phyloP scores from a whole-genome alignment of 2,329 filamentous ascomycete species.

The Fusarium lyarnte region DNA sequence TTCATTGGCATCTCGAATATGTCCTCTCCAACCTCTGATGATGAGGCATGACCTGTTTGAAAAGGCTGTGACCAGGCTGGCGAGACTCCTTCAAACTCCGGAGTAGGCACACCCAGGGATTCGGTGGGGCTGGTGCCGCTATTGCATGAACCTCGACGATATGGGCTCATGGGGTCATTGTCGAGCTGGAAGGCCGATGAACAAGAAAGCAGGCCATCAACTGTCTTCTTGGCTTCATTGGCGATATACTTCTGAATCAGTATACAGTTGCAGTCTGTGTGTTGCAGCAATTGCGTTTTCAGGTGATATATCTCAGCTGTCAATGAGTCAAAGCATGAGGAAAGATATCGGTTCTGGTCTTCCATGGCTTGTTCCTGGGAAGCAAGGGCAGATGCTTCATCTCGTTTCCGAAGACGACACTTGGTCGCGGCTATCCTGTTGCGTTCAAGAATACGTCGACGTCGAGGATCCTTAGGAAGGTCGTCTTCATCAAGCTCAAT shows the following conservation, averaged over 20 bases:
- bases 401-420: constrained; percentile 46
- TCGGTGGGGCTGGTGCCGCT: constrained; percentile 40
- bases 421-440: constrained; percentile 48
- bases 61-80: constrained; percentile 39
- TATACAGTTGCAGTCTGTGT: constrained; percentile 45
- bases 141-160: constrained; percentile 36
- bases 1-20: constrained; percentile 39
- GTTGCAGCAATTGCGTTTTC: constrained; percentile 45
- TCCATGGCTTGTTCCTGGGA: constrained; percentile 44
- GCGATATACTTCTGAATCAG: constrained; percentile 47
- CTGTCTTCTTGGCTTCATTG: constrained; percentile 45
- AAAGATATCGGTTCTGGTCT: constrained; percentile 45
- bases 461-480: constrained; percentile 37
- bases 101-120: constrained; percentile 38
- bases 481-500: constrained; percentile 37
- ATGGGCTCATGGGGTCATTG: constrained; percentile 21
- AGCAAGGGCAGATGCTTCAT: constrained; percentile 45
- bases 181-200: constrained; percentile 27
- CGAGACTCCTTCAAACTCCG: constrained; percentile 33
- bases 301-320: constrained; percentile 44
- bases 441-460: constrained; percentile 44
- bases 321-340: constrained; percentile 40
- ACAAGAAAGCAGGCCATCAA: constrained; percentile 36
- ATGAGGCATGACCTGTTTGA: constrained; percentile 24
- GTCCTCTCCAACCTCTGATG: constrained; percentile 36